Evolutionary conservation across 2,329 filamentous ascomycete genomes (phyloP), one percentile per base, ranked within the genome.

Genomic region (Xylaria sp.): DNA sequence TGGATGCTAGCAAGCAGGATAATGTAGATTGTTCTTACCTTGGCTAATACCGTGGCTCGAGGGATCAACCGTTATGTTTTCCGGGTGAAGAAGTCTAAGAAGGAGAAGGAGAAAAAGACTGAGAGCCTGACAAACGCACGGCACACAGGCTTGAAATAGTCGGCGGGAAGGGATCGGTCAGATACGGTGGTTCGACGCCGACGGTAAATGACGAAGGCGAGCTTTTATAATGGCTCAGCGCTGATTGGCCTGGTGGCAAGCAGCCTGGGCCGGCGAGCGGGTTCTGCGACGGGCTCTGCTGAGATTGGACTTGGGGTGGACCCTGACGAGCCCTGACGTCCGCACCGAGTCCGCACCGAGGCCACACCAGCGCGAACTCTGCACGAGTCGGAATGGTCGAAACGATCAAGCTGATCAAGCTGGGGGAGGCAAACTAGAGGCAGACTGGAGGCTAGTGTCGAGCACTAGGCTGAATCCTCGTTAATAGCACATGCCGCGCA

Each of bases 201-300:
- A 31, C 21, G 57, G 54, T 21, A 38, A 51, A 49, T 25, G 49
- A 49, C 38, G 35, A 51, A 55, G 45, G 38, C 47, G 21, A 55
- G 38, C 43, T 60, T 63, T 67, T 63, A 59, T 57, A 66, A 66
- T 63, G 2, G 12, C 40, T 33, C 15, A 23, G 12, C 37, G 49
- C 33, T 60, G 57, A 66, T 66, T 66, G 63, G 63, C 40, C 33
- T 37, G 14, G 51, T 60, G 60, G 60, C 60, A 31, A 51, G 17
- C 33, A 23, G 40, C 19, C 25, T 45, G 51, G 28, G 28, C 28
- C 28, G 28, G 28, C 28, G 28, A 9, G 28, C 43, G 51, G 15
- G 23, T 49, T 55, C 50, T 57, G 50, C 54, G 46, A 43, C 38
- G 42, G 53, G 56, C 51, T 57, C 60, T 52, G 43, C 5, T 31